Conservation (phyloP, 768 basidiomycete species). For the Phallus indusiatus region DNA sequence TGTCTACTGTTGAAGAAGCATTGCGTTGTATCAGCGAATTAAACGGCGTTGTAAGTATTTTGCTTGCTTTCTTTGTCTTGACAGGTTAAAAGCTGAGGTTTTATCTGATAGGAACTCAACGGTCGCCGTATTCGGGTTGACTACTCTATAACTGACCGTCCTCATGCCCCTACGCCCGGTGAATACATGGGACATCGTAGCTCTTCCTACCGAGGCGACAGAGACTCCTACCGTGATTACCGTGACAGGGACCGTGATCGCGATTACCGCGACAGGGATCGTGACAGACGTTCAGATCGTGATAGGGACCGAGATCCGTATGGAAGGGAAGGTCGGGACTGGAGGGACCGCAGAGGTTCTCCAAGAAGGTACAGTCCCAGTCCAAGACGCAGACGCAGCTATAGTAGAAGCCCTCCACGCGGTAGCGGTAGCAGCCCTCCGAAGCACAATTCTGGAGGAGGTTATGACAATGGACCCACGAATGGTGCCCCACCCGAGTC, state of each 20-base stretch:
- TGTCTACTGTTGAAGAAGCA: constrained; percentile 85
- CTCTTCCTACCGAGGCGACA: constrained; percentile 28
- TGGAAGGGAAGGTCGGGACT: constrained; percentile 63
- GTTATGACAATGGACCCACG: not conserved
- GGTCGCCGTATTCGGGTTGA: constrained; percentile 95
- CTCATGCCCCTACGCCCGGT: constrained; percentile 93
- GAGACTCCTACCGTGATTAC: constrained; percentile 35
- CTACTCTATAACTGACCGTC: constrained; percentile 88
- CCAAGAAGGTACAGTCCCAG: constrained; percentile 67
- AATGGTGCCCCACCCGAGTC: not conserved
- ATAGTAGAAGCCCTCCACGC: constrained; percentile 71
- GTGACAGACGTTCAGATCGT: constrained; percentile 34
- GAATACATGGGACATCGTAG: constrained; percentile 95
- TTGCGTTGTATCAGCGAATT: constrained; percentile 78
- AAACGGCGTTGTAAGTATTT: constrained; percentile 75
- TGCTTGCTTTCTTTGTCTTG: too few relatives aligned
- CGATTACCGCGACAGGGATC: constrained; percentile 29
- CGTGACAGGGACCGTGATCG: constrained; percentile 27
- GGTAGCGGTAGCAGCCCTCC: constrained; percentile 43
- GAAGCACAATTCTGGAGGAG: constrained; percentile 1
- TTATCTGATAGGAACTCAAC: constrained; percentile 83
- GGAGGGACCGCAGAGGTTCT: constrained; percentile 75
- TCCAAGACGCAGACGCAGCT: constrained; percentile 50
- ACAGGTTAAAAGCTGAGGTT: not conserved
- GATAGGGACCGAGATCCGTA: constrained; percentile 53